Base-by-base conservation (phyloP, 192 early-diverging fungal genomes). In the Umbelopsis ramanniana region DNA sequence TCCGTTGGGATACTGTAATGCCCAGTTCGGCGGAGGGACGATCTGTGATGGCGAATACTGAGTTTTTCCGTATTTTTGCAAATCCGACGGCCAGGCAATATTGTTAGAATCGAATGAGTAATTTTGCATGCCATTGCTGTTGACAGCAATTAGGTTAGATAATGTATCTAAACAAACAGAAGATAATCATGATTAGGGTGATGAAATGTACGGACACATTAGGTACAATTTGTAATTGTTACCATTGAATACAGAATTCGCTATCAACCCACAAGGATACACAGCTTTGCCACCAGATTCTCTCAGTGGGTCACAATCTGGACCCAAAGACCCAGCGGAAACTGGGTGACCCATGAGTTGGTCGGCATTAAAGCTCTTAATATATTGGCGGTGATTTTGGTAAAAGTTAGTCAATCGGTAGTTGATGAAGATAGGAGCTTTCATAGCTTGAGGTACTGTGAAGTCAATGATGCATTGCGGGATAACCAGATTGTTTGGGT, bases 401-500 rank as follows among this genome's bases (percentile, higher is more conserved):
- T 94, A 97, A 77, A 99, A 99, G 85, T 96, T 94, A 6, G 96
- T 97, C 73, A 99, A 83, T 57, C 93, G 83, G 76, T 97, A 97
- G 79, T 99, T 98, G 76, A 99, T 78, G 72, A 91, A 97, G 52
- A 99, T 93, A 1, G 93, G 93, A 1, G 89, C 82, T n/a, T 75
- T 75, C 74, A 98, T 75, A 54, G 88, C 81, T 67, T 84, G 82
- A 0, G 87, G 95, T 75, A 89, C 71, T n/a, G 85, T 89, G 71
- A 86, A 89, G 55, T 82, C 73, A 43, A 98, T 81, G 1, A 86
- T 79, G 82, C 97, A 98, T 12, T 54, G 72, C 21, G 77, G n/a
- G 21, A 84, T 82, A 0, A 52, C 6, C 11, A 83, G 69, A 5
- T 50, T 52, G 21, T 60, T 70, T 21, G 69, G 60, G 4, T 68